Base-by-base conservation (phyloP, 495 filamentous ascomycete genomes). In the Neurospora pannonica region DNA sequence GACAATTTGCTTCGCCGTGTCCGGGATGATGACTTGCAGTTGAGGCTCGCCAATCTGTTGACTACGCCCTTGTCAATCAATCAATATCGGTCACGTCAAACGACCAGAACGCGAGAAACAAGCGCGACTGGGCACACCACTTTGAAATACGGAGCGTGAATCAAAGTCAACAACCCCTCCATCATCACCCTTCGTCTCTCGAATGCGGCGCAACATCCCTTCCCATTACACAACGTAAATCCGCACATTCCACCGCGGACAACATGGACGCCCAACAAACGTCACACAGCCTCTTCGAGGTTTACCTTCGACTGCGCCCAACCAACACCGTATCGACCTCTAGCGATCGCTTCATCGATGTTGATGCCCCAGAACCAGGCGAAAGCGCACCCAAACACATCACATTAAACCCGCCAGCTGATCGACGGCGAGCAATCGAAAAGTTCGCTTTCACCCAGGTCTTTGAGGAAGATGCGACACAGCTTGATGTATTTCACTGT, bases 361-460 rank as follows among this genome's bases (percentile, higher is more conserved):
- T 98, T 38, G 94, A 97, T 76, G 81, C 84, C 4, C 84, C 88
- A 5, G 83, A 83, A 7, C 79, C 83, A 17, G 82, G 88, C 38
- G 79, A 82, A 43, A 73, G 81, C 15, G 80, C 84, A 19, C 89
- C 94, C 2, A 94, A 91, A 9, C 93, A 97, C 79, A 94, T 98
- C 77, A 97, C 92, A 0, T 85, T 97, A 11, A 93, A 93, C 76
- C 94, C 95, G 1, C 94, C 94, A 1, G 91, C 88, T 67, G 92
- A 94, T 82, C 85, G 96, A 71, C 92, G 94, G 74, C 91, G 94
- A 21, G 94, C 94, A 5, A 88, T 97, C 39, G 96, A 99, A 84
- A 94, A 90, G 78, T 99, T 98, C 76, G 93, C 91, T 0, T 99
- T 99, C 80, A 99, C 97, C 6, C 90, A 88, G 76, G 93, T 99